Base-by-base conservation (phyloP, 495 filamentous ascomycete species). In the Cryomyces minteri region DNA sequence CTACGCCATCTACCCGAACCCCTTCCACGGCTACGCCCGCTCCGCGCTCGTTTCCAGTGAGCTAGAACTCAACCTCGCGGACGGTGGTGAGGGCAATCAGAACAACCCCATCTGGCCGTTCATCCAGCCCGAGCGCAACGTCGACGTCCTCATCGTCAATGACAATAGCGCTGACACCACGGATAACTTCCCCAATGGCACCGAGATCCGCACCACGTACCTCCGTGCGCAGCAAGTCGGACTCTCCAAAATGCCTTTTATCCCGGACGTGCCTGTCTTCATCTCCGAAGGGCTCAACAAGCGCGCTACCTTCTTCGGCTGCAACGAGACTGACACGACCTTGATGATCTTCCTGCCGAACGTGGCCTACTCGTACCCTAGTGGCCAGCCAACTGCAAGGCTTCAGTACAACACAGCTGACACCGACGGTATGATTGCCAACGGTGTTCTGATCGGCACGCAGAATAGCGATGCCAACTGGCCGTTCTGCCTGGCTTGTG, bases 81-180 rank as follows among this genome's bases (percentile, higher is more conserved):
- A 69, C 47, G 68, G 68, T 25, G 68, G 67, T 41, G 54, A 61
- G 30, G 53, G 60, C 25, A 34, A 48, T 33, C 68, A 71, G 46
- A 70, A 68, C 46, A 65, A 66, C 36, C 68, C 68, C 4, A 51
- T 69, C 41, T 65, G 63, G 48, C 67, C 68, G 4, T 56, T 71
- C 39, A 57, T 71, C 32, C 58, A 67, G 32, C 61, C 63, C 7
- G 44, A 54, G 5, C 51, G 62, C 12, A 52, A 53, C 40, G 51
- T 70, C 30, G 58, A 64, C 31, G 63, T 67, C 41, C 58, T 71
- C 39, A 43, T 71, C 38, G 67, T 67, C 32, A 62, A 65, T 45
- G 68, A 71, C 52, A 68, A 69, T 51, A 57, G 51, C 30, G 62
- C 60, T 18, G 63, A 70, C 50, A 62, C 62, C 1, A 36, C 43